A percentile compares a stretch with the other conserved stretches of the same genome.
phyloP scores from a whole-genome alignment of 345 rosid species.

The Garcia nutans region DNA sequence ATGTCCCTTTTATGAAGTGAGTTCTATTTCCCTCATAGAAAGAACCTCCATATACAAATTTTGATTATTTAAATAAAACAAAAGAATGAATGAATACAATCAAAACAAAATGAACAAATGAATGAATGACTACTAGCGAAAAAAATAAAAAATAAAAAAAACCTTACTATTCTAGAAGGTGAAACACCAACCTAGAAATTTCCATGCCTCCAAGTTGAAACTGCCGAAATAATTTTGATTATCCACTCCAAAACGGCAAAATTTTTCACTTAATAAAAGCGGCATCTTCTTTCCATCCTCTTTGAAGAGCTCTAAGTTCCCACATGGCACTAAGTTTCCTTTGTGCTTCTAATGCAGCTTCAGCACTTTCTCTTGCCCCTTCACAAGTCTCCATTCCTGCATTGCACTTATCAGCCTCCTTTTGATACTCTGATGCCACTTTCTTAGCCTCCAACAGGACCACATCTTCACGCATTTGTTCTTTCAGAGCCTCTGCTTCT shows the following conservation, averaged over 20 bases:
- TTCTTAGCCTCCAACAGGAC: conserved; percentile 61
- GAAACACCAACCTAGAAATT: too few relatives aligned
- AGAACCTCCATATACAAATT: too few relatives aligned
- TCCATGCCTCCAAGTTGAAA: neutral
- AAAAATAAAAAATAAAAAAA: too few relatives aligned
- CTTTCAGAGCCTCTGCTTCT: conserved; percentile 53
- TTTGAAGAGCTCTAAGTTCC: conserved; percentile 46
- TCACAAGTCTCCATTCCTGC: conserved; percentile 75
- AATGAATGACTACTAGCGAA: too few relatives aligned
- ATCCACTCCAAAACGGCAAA: neutral
- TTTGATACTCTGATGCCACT: conserved; percentile 61
- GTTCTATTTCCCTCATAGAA: too few relatives aligned
- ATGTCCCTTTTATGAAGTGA: too few relatives aligned
- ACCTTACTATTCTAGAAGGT: too few relatives aligned
- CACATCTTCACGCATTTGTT: conserved; percentile 44
- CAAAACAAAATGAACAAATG: too few relatives aligned
- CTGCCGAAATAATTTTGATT: too few relatives aligned
- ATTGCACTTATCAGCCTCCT: conserved; percentile 71
- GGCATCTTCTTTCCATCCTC: conserved; percentile 41
- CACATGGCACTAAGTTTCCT: conserved; percentile 40
- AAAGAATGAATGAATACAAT: too few relatives aligned
- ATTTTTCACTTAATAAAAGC: neutral
- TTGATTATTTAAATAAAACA: too few relatives aligned
- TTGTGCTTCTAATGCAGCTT: conserved; percentile 47
- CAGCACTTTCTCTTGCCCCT: conserved; percentile 61